Percentiles rank a stretch among this genome's conserved stretches.
Conservation (phyloP, 306 rosid species). For the Delonix regia region DNA sequence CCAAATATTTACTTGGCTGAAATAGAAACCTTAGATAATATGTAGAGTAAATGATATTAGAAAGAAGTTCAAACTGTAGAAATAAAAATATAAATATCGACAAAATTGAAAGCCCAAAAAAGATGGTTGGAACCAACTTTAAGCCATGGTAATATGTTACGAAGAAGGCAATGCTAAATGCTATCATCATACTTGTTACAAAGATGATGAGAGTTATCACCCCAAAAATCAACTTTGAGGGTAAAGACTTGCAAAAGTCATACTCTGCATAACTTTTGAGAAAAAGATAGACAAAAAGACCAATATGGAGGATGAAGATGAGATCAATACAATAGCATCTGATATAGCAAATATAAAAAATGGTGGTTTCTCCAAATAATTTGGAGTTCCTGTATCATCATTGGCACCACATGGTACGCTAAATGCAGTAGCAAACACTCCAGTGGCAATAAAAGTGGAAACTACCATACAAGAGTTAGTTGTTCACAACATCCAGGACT, state of each 20-base stretch:
- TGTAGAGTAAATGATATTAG: conserved; percentile 42
- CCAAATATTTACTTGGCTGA: conserved; percentile 8
- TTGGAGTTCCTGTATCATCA: background rate
- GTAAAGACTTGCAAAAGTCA: conserved; percentile 51
- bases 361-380: background rate
- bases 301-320: background rate
- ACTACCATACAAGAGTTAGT: background rate
- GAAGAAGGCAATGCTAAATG: background rate
- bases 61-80: background rate
- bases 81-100: conserved; percentile 32
- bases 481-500: conserved; percentile 10
- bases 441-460: background rate
- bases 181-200: background rate
- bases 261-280: conserved; percentile 15
- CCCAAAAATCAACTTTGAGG: conserved; percentile 51
- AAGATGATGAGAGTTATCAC: conserved; percentile 27
- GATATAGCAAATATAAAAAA: background rate
- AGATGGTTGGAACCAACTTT: conserved; percentile 31
- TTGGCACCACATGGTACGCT: background rate
- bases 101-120: conserved; percentile 6
- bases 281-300: background rate
- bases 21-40: conserved; percentile 1
- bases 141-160: conserved; percentile 21
- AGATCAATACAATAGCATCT: background rate
- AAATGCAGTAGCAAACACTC: background rate